These are phyloP conservation scores for Chamaenerion angustifolium DNA, from an alignment of 345 rosid species.

Conservation along the genomic window DNA sequence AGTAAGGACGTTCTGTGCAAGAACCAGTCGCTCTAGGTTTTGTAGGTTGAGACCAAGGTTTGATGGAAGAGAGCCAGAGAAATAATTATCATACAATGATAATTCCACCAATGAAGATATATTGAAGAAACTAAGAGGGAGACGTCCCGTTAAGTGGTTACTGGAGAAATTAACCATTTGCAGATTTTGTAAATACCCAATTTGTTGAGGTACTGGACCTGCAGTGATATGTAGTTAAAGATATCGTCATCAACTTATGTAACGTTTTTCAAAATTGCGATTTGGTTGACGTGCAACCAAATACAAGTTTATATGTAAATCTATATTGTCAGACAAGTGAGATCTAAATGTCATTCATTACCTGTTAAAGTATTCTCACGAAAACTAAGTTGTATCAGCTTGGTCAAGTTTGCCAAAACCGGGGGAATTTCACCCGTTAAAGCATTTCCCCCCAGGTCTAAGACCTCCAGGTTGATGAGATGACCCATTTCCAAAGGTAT, in stretches of 20 bases:
- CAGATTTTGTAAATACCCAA: conserved; percentile 1
- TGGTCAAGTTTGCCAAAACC: background rate
- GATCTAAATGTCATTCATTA: too few species aligned
- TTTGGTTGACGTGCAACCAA: too few species aligned
- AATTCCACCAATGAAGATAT: background rate
- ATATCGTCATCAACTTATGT: too few species aligned
- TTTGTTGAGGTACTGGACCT: background rate
- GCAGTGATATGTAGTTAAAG: too few species aligned
- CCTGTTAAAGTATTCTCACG: background rate
- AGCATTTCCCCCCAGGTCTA: background rate
- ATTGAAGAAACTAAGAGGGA: conserved; percentile 1
- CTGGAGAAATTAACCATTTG: background rate
- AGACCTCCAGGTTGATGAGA: background rate
- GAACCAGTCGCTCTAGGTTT: too few species aligned
- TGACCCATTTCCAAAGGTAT: background rate
- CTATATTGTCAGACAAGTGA: too few species aligned
- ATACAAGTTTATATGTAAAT: too few species aligned
- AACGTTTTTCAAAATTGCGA: too few species aligned
- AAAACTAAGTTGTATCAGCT: background rate
- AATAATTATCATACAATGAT: background rate
- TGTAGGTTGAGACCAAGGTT: background rate
- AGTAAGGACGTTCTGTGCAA: background rate
- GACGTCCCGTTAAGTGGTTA: background rate
- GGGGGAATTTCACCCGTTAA: background rate
- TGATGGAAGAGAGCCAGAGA: conserved; percentile 1